Evolutionary conservation across 148 eudicot species (phyloP), one percentile per base, ranked within the genome.

Genomic region (Chenopodium formosanum): DNA sequence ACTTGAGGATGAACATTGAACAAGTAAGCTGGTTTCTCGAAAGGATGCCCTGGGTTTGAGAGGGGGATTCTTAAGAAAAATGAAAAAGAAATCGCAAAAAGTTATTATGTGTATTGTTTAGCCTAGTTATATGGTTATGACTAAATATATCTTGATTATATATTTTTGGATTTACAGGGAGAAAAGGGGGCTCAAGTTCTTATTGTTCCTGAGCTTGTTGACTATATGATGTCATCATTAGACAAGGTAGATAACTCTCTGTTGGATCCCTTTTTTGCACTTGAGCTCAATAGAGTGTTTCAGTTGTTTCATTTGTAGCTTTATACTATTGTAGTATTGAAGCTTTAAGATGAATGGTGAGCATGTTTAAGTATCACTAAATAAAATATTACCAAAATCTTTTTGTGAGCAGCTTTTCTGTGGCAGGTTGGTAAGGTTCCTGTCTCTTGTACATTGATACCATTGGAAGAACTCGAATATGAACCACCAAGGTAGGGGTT

Each of bases 121-220:
- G 17, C 25, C 27, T 25, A 27, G 62, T 20, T 82, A 31, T 63
- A 22, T 29, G 71, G 27, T 31, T 66, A 53, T 48, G 75, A n/a
- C 53, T 19, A 13, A 60, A 70, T 78, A 47, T 72, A 64, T 22
- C 64, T 74, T 82, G 29, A 56, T 69, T 2, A 78, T 72, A 7
- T 46, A 20, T 56, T 83, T 78, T 48, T 83, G 84, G 40, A 32
- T 85, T 82, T 83, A 78, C 88, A 95, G 98, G 97, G 90, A 77
- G 98, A 91, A 83, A 91, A 91, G 67, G 99, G 99, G 68, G 99
- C 98, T 73, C 99, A 95, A 56, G 79, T 92, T 83, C 91, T 95
- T 80, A 84, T 95, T 77, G 97, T 94, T 83, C 98, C 98, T 52
- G 98, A 95, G 83, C 94, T 95, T 74, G 91, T 82, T 80, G 97